Evolutionary conservation across 2,329 filamentous ascomycete genomes (phyloP), one percentile per base, ranked within the genome.

Genomic region (Aspergillus floridensis): DNA sequence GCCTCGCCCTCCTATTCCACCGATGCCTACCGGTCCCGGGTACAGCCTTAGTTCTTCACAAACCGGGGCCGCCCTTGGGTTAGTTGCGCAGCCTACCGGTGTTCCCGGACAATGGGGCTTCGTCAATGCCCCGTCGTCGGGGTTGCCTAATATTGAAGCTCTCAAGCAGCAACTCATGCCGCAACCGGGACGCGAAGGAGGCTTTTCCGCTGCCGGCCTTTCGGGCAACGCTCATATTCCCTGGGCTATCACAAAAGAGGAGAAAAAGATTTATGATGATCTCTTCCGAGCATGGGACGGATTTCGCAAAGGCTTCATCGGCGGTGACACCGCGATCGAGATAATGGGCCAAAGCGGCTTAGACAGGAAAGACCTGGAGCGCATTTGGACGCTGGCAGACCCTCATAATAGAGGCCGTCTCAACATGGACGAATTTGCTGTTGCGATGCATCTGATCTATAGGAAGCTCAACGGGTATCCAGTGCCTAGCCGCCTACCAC

Each of bases 391-490:
- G 10, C 81, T 99, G 59, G 89, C 93, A 3, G 95, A 99, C 73
- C 89, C 93, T 32, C 89, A 93, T 64, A 97, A 99, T 76, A 95
- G 95, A 74, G 95, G 95, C 19, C 89, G 93, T 58, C 84, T 99
- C 31, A 93, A 99, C 69, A 86, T 98, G 70, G 95, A 99, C 73
- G 95, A 99, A 72, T 99, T 99, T 72, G 93, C 95, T 8, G 93
- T 99, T 55, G 92, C 93, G 10, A 99, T 99, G 95, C 95, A 99
- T 83, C 80, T 99, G 77, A 99, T 99, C 69, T 99, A 99, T 79
- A 86, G 95, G 68, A 96, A 96, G 74, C 84, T 99, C 56, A 98
- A 99, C 70, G 93, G 93, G 38, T 98, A 98, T 71, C 93, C 93
- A 1, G 83, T 98, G 32, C 95, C 95, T 16, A 90, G 88, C 69